phyloP scores from a whole-genome alignment of 176 grass and related monocot genomes.

The Ensete glaucum region DNA sequence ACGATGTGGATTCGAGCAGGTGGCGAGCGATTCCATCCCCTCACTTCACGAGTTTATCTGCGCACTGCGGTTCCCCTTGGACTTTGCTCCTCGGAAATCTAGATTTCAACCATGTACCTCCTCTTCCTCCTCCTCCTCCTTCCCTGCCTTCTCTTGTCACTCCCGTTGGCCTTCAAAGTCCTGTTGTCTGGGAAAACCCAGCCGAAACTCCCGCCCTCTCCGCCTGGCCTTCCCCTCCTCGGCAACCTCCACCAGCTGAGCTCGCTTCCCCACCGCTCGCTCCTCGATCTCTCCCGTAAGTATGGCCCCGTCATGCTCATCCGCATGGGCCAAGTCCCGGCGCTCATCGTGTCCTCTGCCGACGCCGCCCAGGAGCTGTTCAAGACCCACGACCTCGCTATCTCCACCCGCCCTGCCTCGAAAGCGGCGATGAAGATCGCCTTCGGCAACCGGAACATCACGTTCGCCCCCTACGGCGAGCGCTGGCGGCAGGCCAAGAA shows the following conservation, averaged over 20 bases:
- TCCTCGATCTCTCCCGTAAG: constrained; percentile 26
- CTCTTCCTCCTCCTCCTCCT: not conserved
- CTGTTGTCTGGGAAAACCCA: not conserved
- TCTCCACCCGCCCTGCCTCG: constrained; percentile 45
- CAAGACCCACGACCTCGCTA: constrained; percentile 55
- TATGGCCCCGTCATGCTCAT: constrained; percentile 42
- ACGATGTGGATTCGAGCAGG: too few relatives aligned
- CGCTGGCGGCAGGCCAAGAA: constrained; percentile 52
- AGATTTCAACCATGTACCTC: not conserved
- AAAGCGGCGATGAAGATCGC: constrained; percentile 15
- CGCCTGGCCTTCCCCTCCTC: constrained; percentile 40
- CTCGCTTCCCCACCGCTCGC: constrained; percentile 32
- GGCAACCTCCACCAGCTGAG: constrained; percentile 52
- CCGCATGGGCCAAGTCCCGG: constrained; percentile 30
- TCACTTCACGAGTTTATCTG: too few relatives aligned
- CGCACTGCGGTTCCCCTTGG: too few relatives aligned
- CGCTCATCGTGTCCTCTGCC: constrained; percentile 41
- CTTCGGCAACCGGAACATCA: constrained; percentile 29
- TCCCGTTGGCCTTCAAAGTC: not conserved
- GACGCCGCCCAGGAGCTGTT: constrained; percentile 37
- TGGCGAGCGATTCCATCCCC: too few relatives aligned
- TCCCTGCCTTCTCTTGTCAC: not conserved
- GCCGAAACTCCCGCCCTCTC: constrained; percentile 45
- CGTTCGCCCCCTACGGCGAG: constrained; percentile 49
- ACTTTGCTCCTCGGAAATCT: too few relatives aligned